phyloP scores from a whole-genome alignment of 2,329 filamentous ascomycete species.

The Stachybotrys chartarum region DNA sequence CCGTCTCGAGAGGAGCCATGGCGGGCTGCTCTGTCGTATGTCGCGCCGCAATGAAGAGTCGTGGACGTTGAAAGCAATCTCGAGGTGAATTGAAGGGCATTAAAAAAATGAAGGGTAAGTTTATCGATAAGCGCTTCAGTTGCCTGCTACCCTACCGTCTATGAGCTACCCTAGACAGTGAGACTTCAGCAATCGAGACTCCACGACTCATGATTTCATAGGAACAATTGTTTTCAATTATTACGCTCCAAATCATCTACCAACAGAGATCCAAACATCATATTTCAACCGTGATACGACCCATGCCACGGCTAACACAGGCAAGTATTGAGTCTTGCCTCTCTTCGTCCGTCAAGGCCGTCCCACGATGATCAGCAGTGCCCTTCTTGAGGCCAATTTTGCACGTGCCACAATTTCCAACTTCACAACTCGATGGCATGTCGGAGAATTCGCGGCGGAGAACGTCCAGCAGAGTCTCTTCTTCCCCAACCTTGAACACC shows the following conservation, averaged over 20 bases:
- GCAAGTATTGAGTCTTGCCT: constrained; percentile 37
- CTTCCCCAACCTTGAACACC: constrained; percentile 36
- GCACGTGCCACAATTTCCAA: constrained; percentile 49
- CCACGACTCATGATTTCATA: no score
- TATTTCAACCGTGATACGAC: constrained; percentile 40
- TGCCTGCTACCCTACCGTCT: background rate
- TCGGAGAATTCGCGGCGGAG: constrained; percentile 34
- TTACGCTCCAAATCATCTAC: no score
- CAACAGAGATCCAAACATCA: constrained; percentile 12
- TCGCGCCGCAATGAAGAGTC: background rate
- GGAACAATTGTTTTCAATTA: no score
- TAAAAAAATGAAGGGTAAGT: background rate
- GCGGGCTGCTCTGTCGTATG: background rate
- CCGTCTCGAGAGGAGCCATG: constrained; percentile 20
- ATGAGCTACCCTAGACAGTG: background rate
- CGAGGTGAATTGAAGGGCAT: background rate
- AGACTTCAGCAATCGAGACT: no score
- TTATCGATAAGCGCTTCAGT: background rate
- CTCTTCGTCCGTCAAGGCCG: constrained; percentile 37
- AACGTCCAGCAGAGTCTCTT: constrained; percentile 43
- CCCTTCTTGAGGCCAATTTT: constrained; percentile 34
- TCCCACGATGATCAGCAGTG: constrained; percentile 41
- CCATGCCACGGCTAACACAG: constrained; percentile 46
- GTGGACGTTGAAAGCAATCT: background rate
- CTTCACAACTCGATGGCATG: constrained; percentile 42